Base-by-base conservation (phyloP, 768 basidiomycete genomes). In the Multifurca ochricompacta region DNA sequence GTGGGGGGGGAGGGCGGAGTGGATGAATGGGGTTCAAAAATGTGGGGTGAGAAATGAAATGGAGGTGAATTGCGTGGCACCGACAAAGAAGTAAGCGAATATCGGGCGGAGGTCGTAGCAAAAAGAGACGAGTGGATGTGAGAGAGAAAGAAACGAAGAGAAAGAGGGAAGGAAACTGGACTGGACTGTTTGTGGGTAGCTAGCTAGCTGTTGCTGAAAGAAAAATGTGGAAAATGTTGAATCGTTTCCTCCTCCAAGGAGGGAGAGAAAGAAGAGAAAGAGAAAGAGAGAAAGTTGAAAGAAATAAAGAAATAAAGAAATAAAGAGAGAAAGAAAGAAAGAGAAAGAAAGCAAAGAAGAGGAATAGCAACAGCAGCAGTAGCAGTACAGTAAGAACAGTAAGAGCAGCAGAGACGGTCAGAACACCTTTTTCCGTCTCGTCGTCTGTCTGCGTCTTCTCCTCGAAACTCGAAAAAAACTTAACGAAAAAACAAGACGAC, bases 41-140 rank as follows among this genome's bases (percentile, higher is more conserved):
- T n/a, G n/a, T n/a, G n/a, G n/a, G n/a, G n/a, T n/a, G n/a, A n/a
- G n/a, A n/a, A n/a, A n/a, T n/a, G n/a, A n/a, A n/a, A n/a, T 18
- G 13, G 23, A 9, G 23, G 41, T 43, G 4, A 23, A 11, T 23
- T 31, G 41, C 51, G 51, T 51, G 51, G 51, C 51, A 28, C 42
- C 51, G 51, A 51, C 51, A 19, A 52, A 2, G 44, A 41, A 13
- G 13, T 14, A 7, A 8, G n/a, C 14, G 18, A 10, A 32, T 6
- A n/a, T 36, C 35, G 53, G 51, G 44, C 36, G 30, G 52, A 53
- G 36, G 44, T 53, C 52, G 52, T 53, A 28, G 30, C 39, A n/a
- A 32, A 34, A 18, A 19, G 25, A 18, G 23, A 13, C 23, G 41
- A 27, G 41, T 16, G 21, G 40, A 21, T 3, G 13, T 11, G 42